Conservation (phyloP, 306 rosid species). For the Casuarina glauca region DNA sequence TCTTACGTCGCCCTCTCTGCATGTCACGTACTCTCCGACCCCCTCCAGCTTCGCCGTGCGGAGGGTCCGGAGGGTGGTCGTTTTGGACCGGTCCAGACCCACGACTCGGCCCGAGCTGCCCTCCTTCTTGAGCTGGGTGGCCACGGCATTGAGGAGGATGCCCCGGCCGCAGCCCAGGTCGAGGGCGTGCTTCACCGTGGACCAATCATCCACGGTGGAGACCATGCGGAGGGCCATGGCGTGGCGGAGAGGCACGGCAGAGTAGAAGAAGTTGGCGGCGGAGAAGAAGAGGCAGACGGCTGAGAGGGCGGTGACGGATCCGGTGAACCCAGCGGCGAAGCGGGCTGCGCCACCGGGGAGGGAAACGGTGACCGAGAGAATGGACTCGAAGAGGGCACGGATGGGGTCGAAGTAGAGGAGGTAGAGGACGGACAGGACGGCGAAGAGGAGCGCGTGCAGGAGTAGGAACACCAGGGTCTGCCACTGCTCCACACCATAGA, state of each 20-base stretch:
- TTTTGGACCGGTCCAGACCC: constrained; percentile 66
- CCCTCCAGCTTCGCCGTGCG: constrained; percentile 83
- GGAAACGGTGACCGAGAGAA: constrained; percentile 47
- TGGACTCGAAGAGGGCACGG: constrained; percentile 50
- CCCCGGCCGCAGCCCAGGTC: constrained; percentile 99
- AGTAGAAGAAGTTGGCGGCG: constrained; percentile 89
- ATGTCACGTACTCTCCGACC: constrained; percentile 91
- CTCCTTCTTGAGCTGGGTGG: constrained; percentile 82
- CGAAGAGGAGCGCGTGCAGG: constrained; percentile 70
- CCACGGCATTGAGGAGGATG: constrained; percentile 89
- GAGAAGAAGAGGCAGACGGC: constrained; percentile 84
- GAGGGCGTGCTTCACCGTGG: constrained; percentile 85
- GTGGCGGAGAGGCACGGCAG: constrained; percentile 86
- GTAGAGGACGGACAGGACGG: constrained; percentile 65
- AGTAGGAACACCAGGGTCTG: constrained; percentile 76
- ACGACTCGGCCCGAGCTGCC: constrained; percentile 95
- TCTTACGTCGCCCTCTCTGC: constrained; percentile 87
- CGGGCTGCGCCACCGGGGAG: constrained; percentile 53
- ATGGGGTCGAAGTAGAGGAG: constrained; percentile 62
- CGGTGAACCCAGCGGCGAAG: constrained; percentile 87
- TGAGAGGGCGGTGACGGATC: constrained; percentile 76
- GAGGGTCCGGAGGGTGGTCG: constrained; percentile 58
- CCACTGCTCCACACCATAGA: constrained; percentile 94
- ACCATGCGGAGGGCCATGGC: constrained; percentile 92
- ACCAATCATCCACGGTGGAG: constrained; percentile 81